Evolutionary conservation across 2,329 filamentous ascomycete genomes (phyloP).

Genomic region (Cercospora janseana): DNA sequence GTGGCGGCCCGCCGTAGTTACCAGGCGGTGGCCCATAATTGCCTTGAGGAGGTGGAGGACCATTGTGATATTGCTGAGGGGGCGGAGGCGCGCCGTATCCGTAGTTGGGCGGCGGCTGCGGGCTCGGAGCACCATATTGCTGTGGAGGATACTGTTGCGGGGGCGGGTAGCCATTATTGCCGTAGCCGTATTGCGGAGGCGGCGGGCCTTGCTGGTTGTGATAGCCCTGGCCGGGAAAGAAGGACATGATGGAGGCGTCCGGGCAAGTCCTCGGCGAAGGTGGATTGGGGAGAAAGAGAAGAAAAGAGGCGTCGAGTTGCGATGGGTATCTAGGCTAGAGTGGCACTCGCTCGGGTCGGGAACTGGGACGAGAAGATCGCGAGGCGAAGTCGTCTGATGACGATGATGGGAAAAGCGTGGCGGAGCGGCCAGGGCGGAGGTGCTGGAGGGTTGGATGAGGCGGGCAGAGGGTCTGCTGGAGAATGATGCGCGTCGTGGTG

Average conservation of each 20-base stretch:
- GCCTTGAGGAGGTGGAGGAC: constrained; percentile 29
- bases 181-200: constrained; percentile 25
- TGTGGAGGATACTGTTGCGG: constrained; percentile 32
- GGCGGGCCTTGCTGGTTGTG: constrained; percentile 34
- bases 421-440: too few relatives aligned
- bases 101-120: constrained; percentile 43
- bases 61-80: constrained; percentile 38
- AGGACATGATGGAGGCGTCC: constrained; percentile 26
- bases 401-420: too few relatives aligned
- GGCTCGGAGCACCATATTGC: constrained; percentile 40
- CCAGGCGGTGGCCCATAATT: constrained; percentile 38
- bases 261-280: too few relatives aligned
- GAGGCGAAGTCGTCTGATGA: background rate
- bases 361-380: background rate
- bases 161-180: constrained; percentile 30
- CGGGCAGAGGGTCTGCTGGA: too few relatives aligned
- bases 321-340: background rate
- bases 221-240: constrained; percentile 36
- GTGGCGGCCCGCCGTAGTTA: constrained; percentile 11
- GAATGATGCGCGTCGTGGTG: too few relatives aligned
- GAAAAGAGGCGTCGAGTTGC: background rate
- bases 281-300: too few relatives aligned
- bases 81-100: constrained; percentile 44
- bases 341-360: background rate
- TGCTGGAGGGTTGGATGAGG: too few relatives aligned